These are phyloP conservation scores for Cladophialophora chaetospira DNA, from an alignment of 2,329 filamentous ascomycete species.

Conservation along the genomic window DNA sequence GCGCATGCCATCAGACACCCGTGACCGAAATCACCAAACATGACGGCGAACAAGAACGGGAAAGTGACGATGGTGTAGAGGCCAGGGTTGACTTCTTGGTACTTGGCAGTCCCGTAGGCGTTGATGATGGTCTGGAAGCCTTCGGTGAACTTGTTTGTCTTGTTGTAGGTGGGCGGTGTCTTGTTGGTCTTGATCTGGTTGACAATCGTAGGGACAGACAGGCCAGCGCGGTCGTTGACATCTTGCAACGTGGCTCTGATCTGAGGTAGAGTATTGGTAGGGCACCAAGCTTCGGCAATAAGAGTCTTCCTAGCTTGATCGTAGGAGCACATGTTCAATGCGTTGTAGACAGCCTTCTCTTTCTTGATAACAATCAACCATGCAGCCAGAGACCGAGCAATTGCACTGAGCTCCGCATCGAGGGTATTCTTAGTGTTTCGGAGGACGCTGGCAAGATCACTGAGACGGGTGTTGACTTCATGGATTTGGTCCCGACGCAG, in stretches of 20 bases:
- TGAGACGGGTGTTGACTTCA: slow-evolving; percentile 91
- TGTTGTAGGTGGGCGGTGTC: slow-evolving; percentile 94
- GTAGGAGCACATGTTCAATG: slow-evolving; percentile 94
- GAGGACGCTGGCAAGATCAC: slow-evolving; percentile 88
- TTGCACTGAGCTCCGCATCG: slow-evolving; percentile 88
- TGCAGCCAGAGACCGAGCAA: slow-evolving; percentile 85
- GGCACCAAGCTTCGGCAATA: slow-evolving; percentile 97
- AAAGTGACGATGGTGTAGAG: slow-evolving; percentile 96
- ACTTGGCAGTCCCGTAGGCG: slow-evolving; percentile 95
- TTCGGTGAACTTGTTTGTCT: slow-evolving; percentile 97
- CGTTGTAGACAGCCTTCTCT: slow-evolving; percentile 96
- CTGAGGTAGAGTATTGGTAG: slow-evolving; percentile 81
- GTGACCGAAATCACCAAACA: slow-evolving; percentile 98
- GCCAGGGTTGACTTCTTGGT: slow-evolving; percentile 94
- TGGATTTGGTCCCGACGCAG: slow-evolving; percentile 93
- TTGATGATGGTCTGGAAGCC: slow-evolving; percentile 99
- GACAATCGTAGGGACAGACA: slow-evolving; percentile 97
- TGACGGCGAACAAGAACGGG: slow-evolving; percentile 99
- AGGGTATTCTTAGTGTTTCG: slow-evolving; percentile 94
- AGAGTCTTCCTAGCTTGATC: slow-evolving; percentile 93
- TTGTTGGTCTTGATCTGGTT: slow-evolving; percentile 97
- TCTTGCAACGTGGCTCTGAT: slow-evolving; percentile 95
- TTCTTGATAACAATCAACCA: slow-evolving; percentile 99
- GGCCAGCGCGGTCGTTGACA: slow-evolving; percentile 90
- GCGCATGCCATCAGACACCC: slow-evolving; percentile 84